Conservation (phyloP, 2,329 filamentous ascomycete species). For the Lachnellula cervina region DNA sequence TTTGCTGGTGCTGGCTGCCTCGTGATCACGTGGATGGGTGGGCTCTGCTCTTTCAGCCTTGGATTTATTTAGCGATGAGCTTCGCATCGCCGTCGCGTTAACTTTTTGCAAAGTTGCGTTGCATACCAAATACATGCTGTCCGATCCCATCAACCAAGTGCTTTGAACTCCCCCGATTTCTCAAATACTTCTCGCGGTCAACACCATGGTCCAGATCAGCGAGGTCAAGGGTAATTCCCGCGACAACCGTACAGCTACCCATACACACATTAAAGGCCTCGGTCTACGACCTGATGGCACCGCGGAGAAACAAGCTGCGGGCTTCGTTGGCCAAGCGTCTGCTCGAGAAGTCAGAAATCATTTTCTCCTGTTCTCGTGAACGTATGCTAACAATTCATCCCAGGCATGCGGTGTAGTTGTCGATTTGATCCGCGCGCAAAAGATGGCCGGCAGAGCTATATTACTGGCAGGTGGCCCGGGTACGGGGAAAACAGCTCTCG, state of each 20-base stretch:
- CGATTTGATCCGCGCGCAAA: slow-evolving; percentile 91
- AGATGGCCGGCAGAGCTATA: slow-evolving; percentile 94
- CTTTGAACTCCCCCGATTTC: background rate
- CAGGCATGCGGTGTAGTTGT: slow-evolving; percentile 93
- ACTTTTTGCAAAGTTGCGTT: background rate
- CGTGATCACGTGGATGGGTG: background rate
- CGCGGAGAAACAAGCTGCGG: slow-evolving; percentile 72
- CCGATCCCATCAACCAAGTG: background rate
- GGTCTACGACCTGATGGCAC: slow-evolving; percentile 81
- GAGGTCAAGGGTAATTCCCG: slow-evolving; percentile 92
- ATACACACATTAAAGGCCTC: slow-evolving; percentile 96
- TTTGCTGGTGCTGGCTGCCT: background rate
- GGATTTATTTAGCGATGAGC: slow-evolving; percentile 3
- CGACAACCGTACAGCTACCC: slow-evolving; percentile 92
- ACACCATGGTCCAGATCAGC: slow-evolving; percentile 79
- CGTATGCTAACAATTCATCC: slow-evolving; percentile 72
- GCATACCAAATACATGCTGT: background rate
- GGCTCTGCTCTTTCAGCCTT: background rate
- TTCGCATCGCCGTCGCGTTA: slow-evolving; percentile 1
- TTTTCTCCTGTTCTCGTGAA: slow-evolving; percentile 47
- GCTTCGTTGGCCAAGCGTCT: slow-evolving; percentile 83
- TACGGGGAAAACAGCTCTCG: slow-evolving; percentile 95
- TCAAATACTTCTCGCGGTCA: slow-evolving; percentile 13
- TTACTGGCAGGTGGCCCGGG: slow-evolving; percentile 90
- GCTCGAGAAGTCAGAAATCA: slow-evolving; percentile 71